These are phyloP conservation scores for Fusarium hainanense DNA, from an alignment of 2,329 filamentous ascomycete genomes.

Conservation along the genomic window DNA sequence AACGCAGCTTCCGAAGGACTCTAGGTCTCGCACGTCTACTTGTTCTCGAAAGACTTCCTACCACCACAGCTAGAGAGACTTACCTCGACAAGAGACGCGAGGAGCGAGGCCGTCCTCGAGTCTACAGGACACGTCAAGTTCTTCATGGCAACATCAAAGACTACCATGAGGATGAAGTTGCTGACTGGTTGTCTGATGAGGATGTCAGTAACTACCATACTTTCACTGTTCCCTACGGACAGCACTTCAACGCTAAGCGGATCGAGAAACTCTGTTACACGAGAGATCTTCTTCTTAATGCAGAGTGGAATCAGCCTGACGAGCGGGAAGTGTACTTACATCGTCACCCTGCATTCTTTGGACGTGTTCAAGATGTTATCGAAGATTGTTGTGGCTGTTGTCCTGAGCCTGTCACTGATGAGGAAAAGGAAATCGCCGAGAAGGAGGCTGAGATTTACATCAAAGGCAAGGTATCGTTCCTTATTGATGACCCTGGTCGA, in stretches of 20 bases:
- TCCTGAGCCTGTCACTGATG: constrained; percentile 73
- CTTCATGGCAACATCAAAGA: constrained; percentile 81
- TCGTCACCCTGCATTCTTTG: constrained; percentile 88
- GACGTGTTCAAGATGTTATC: constrained; percentile 77
- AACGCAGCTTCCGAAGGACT: constrained; percentile 80
- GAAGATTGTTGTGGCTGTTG: constrained; percentile 86
- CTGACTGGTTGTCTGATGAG: constrained; percentile 82
- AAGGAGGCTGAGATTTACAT: constrained; percentile 82
- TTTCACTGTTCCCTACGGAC: constrained; percentile 76
- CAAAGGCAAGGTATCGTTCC: constrained; percentile 76
- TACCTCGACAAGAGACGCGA: constrained; percentile 76
- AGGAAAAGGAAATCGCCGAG: constrained; percentile 77
- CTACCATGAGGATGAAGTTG: constrained; percentile 79
- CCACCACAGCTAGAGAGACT: constrained; percentile 71
- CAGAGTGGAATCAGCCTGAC: constrained; percentile 84
- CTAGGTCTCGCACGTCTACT: constrained; percentile 82
- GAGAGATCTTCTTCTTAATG: constrained; percentile 83
- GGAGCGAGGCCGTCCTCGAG: constrained; percentile 76
- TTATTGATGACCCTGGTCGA: constrained; percentile 84
- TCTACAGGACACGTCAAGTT: constrained; percentile 53
- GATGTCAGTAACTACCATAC: constrained; percentile 85
- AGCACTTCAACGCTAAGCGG: constrained; percentile 70
- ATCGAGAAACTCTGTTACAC: constrained; percentile 87
- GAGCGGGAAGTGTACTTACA: constrained; percentile 82
- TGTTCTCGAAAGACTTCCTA: constrained; percentile 82